Evolutionary conservation across 805 yeast species (phyloP), one percentile per base, ranked within the genome.

Genomic region (Monosporozyma yasuniensis): DNA sequence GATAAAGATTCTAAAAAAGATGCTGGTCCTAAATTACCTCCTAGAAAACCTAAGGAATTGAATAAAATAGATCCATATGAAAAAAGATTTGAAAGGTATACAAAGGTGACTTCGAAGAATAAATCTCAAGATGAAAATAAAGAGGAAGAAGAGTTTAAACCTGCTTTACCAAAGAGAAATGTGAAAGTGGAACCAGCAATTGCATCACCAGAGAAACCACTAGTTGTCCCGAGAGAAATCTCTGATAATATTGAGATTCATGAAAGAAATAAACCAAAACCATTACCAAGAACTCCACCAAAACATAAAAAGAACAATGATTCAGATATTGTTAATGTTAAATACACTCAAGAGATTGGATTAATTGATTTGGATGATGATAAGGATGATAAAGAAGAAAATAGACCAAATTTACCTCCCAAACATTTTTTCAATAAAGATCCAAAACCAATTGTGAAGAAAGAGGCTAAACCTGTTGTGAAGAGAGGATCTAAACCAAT

Each of bases 341-440:
- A 44, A 32, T 22, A 32, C 18, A 22, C n/a, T 23, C 41, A 44
- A 32, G 25, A 34, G 6, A 32, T 44, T 16, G 30, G 28, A 30
- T 21, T 47, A 12, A 30, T 38, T 27, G 49, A 47, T 30, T 30
- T 47, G 30, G 38, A 16, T 18, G 49, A 32, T 9, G 37, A 23
- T 23, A 28, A 19, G 8, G 45, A 42, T 10, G 34, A 11, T 7
- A 32, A n/a, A 2, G 22, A 37, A 37, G 21, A 18, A 18, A 42
- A 23, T 42, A 42, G n/a, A 25, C 21, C 30, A 14, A 25, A 25
- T 2, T n/a, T 23, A n/a, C 16, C 28, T 22, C 18, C 28, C 4
- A 37, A 37, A 37, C 41, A 22, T 4, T 8, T 14, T 18, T n/a
- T 35, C 8, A 18, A 35, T 19, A 21, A 12, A 21, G n/a, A 11